Conservation (phyloP, 78 protist genomes). For the Speleostelium caveatum region DNA sequence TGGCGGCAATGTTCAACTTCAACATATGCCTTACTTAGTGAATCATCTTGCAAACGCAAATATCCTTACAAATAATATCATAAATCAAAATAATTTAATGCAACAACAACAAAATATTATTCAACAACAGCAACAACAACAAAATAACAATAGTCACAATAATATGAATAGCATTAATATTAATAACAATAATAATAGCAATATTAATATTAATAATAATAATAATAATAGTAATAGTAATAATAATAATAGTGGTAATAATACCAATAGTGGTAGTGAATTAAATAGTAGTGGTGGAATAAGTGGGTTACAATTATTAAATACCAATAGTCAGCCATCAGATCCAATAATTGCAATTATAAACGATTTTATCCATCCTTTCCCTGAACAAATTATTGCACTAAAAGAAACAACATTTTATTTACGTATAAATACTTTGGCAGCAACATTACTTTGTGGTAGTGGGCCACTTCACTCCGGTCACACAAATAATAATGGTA, state of each 20-base stretch:
- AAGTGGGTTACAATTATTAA: too few relatives aligned
- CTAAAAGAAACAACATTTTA: constrained; percentile 28
- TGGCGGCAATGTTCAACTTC: too few relatives aligned
- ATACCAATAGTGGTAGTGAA: too few relatives aligned
- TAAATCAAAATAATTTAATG: background rate
- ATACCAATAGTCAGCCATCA: too few relatives aligned
- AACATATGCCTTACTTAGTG: too few relatives aligned
- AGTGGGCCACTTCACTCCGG: background rate
- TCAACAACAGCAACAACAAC: background rate
- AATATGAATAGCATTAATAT: background rate
- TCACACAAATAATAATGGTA: background rate
- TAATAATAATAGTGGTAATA: background rate
- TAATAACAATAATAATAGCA: background rate
- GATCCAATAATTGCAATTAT: background rate
- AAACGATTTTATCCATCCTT: constrained; percentile 26
- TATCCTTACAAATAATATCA: too few relatives aligned
- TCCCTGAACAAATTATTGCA: constrained; percentile 42
- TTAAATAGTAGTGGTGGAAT: background rate
- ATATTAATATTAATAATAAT: background rate
- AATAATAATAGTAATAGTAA: background rate
- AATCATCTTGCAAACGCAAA: too few relatives aligned
- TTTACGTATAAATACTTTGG: background rate
- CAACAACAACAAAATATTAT: background rate
- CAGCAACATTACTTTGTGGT: too few relatives aligned
- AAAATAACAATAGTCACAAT: background rate